Base-by-base conservation (phyloP, 192 early-diverging fungal genomes). In the Coemansia sp. region DNA sequence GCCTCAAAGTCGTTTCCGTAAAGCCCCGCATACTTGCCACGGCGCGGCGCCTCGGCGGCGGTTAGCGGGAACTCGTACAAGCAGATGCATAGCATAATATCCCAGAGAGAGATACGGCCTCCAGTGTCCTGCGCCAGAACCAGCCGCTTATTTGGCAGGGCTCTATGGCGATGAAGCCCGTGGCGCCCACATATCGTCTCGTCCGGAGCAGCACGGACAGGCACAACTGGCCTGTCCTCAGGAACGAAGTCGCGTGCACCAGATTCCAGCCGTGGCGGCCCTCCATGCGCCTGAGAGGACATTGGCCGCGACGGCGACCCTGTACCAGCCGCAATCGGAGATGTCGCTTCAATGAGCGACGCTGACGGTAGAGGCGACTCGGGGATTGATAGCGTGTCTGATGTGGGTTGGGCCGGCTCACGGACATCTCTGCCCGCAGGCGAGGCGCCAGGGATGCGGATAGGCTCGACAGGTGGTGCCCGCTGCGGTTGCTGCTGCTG, bases 31-130 rank as follows among this genome's bases (percentile, higher is more conserved):
- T 49, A 73, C 8, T 68, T 38, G 3, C 78, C 77, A 35, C 89
- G 84, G 38, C 68, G 55, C 29, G 78, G 54, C 13, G 81, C 71
- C 3, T 85, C 76, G 27, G 79, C 46, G 14, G 77, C 72, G 3
- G 61, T 63, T 6, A 75, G 79, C 4, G 64, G 64, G 36, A 75
- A 67, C 23, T 54, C 56, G 43, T 75, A 44, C 2, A 79, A 21
- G 16, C 77, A 78, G 55, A 79, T 61, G 64, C 85, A 79, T 17
- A 68, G 55, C 37, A 96, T 78, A 32, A 99, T 79, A 71, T 99
- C 94, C 96, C 96, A 99, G 26, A 96, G 64, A 0, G 80, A 80
- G 10, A 96, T 82, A 21, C 82, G 77, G 0, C 87, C 90, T 23
- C 51, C 77, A 19, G 85, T 85, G 55, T 96, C 86, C 56, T 86